Evolutionary conservation across 208 protist genomes (phyloP), one percentile per base, ranked within the genome.

Genomic region (Trypanosoma mega): DNA sequence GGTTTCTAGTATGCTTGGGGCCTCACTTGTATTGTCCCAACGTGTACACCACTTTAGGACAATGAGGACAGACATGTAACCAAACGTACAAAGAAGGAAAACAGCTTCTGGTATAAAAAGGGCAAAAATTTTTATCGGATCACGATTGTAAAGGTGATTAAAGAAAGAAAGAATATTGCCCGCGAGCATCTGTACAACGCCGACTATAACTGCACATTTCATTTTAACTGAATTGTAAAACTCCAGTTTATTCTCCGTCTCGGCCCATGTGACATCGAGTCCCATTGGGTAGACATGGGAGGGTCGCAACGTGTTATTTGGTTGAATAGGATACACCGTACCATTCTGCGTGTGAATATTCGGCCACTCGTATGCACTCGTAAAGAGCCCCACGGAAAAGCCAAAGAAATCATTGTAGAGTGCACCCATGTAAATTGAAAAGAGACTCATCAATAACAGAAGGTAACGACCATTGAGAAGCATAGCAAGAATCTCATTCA

Each of bases 181-280:
- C 30, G 97, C 79, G 18, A 92, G 68, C 98, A 99, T 99, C 72
- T 98, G 98, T 39, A 76, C 51, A 0, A 99, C 85, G 31, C 98
- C 98, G 58, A 98, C 79, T 33, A 99, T 85, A 27, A 99, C 89
- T 30, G 97, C 92, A 37, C 98, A 79, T 78, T 99, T 99, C 98
- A 99, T 99, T 79, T 99, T 99, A 60, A 99, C 83, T 16, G 94
- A 98, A 87, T 99, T 99, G 72, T 96, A 96, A 72, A 97, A 98
- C 29, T 92, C 86, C 16, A 99, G 77, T 63, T 98, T 96, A 72
- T 99, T 99, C 14, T 97, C 82, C 29, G 94, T 84, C 57, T 92
- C 94, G 5, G 76, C 72, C 93, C 93, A 98, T 29, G 82, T 83
- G 14, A 82, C 77, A 62, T 97, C 93, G 23, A 97, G 57, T 24